Percentiles rank a stretch among this genome's conserved stretches.
These are phyloP conservation scores for Tylopilus sp. DNA, from an alignment of 768 basidiomycete species.

Conservation along the genomic window DNA sequence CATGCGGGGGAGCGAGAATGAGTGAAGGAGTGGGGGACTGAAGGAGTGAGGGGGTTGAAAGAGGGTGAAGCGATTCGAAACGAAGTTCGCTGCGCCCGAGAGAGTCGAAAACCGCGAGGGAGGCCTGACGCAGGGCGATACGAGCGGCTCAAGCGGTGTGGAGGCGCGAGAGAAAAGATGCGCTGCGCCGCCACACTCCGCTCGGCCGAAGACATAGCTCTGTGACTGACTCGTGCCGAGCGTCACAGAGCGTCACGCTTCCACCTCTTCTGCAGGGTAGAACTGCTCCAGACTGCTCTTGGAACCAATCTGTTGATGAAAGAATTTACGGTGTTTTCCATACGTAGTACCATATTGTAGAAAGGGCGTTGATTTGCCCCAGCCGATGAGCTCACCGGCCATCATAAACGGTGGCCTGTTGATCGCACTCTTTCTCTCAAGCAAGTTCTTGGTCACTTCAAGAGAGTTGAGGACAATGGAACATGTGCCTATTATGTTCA, in stretches of 20 bases:
- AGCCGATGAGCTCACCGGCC: conserved; percentile 22
- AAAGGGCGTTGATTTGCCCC: conserved; percentile 1
- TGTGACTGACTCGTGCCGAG: too few species aligned
- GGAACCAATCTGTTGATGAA: conserved; percentile 6
- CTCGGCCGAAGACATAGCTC: too few species aligned
- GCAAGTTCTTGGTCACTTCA: conserved; percentile 24
- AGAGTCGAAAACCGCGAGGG: too few species aligned
- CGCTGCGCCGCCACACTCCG: too few species aligned
- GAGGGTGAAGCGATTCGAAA: too few species aligned
- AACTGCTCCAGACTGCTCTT: conserved; percentile 2
- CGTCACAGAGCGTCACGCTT: too few species aligned
- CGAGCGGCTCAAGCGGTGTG: too few species aligned
- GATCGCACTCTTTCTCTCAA: conserved; percentile 10
- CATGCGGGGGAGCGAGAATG: neutral
- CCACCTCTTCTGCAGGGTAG: conserved; percentile 3
- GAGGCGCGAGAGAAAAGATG: too few species aligned
- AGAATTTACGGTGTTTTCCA: conserved; percentile 7
- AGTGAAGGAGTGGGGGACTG: too few species aligned
- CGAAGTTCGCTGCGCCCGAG: too few species aligned
- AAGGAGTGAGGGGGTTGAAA: too few species aligned
- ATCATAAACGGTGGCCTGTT: conserved; percentile 9
- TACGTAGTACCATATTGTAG: conserved; percentile 6
- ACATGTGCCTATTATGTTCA: conserved; percentile 37
- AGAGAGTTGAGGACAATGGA: conserved; percentile 48
- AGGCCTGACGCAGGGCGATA: too few species aligned